Evolutionary conservation across 352 stramenopile species (phyloP).

Genomic region (Globisporangium abappressorium): DNA sequence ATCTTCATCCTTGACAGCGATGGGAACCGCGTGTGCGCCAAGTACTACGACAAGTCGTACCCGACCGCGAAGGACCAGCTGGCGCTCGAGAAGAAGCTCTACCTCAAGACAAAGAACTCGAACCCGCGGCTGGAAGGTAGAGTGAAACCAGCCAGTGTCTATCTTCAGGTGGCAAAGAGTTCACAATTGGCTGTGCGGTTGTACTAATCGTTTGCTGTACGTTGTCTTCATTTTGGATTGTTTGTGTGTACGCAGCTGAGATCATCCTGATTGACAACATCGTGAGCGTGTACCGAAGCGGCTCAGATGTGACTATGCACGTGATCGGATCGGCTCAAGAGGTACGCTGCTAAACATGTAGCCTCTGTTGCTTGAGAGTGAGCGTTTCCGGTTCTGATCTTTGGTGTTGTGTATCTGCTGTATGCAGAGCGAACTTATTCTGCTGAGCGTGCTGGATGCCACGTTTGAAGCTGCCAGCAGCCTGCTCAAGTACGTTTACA

Average conservation of each 20-base stretch:
- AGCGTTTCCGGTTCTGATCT: not conserved
- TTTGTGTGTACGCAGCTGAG: slow-evolving; percentile 45
- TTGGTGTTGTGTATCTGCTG: not conserved
- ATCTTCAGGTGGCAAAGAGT: not conserved
- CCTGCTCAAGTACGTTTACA: slow-evolving; percentile 74
- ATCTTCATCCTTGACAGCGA: slow-evolving; percentile 89
- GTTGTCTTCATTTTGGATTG: not conserved
- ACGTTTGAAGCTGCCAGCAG: slow-evolving; percentile 84
- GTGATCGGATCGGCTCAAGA: slow-evolving; percentile 81
- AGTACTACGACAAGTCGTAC: slow-evolving; percentile 92
- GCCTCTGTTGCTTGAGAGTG: not conserved
- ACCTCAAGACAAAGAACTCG: slow-evolving; percentile 88
- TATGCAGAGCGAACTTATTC: slow-evolving; percentile 85
- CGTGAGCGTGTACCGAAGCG: slow-evolving; percentile 86
- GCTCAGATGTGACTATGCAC: slow-evolving; percentile 88
- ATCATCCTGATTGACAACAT: slow-evolving; percentile 90
- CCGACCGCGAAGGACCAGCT: slow-evolving; percentile 83
- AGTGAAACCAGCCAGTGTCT: not conserved
- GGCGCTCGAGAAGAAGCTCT: slow-evolving; percentile 88
- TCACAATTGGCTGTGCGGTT: not conserved
- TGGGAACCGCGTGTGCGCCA: slow-evolving; percentile 87
- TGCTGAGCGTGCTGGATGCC: slow-evolving; percentile 81
- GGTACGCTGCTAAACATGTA: slow-evolving; percentile 26
- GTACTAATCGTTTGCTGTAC: not conserved
- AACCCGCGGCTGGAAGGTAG: slow-evolving; percentile 80